phyloP scores from a whole-genome alignment of 2,329 filamentous ascomycete genomes.

The Cytospora paraplurivora region DNA sequence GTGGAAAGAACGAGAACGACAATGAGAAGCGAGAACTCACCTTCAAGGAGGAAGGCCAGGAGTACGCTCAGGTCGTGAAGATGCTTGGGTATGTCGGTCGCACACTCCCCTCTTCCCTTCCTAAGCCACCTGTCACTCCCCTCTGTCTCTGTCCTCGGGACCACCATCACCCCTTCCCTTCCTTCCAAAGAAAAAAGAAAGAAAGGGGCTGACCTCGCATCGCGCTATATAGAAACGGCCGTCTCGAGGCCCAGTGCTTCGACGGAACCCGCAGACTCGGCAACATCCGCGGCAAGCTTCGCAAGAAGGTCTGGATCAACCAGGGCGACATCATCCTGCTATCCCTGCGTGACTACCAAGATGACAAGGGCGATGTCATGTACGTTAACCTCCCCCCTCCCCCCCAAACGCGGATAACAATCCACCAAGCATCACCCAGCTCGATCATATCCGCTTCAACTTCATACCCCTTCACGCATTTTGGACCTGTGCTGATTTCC shows the following conservation, averaged over 20 bases:
- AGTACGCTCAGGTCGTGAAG: slow-evolving; percentile 75
- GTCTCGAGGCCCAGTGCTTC: slow-evolving; percentile 91
- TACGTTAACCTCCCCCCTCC: slow-evolving; percentile 4
- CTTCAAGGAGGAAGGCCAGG: slow-evolving; percentile 80
- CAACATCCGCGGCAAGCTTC: slow-evolving; percentile 80
- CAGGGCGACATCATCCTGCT: slow-evolving; percentile 93
- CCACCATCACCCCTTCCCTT: not conserved
- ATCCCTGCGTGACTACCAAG: slow-evolving; percentile 80
- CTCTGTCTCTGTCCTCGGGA: not conserved
- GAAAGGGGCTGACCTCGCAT: not conserved
- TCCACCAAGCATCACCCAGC: too few species aligned
- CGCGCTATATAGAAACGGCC: slow-evolving; percentile 64
- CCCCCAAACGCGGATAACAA: not conserved
- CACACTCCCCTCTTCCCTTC: not conserved
- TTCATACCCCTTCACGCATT: not conserved
- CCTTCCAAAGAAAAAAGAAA: not conserved
- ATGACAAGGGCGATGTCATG: slow-evolving; percentile 89
- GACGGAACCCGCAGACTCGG: slow-evolving; percentile 83
- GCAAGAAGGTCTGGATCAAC: slow-evolving; percentile 99
- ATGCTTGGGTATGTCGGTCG: slow-evolving; percentile 69
- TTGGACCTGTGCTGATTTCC: not conserved
- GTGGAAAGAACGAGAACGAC: slow-evolving; percentile 75
- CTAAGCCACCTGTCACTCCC: not conserved
- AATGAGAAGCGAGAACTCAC: slow-evolving; percentile 81
- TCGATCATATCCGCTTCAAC: too few species aligned